Evolutionary conservation across 2,329 filamentous ascomycete genomes (phyloP).

Genomic region (Phoma sp.): DNA sequence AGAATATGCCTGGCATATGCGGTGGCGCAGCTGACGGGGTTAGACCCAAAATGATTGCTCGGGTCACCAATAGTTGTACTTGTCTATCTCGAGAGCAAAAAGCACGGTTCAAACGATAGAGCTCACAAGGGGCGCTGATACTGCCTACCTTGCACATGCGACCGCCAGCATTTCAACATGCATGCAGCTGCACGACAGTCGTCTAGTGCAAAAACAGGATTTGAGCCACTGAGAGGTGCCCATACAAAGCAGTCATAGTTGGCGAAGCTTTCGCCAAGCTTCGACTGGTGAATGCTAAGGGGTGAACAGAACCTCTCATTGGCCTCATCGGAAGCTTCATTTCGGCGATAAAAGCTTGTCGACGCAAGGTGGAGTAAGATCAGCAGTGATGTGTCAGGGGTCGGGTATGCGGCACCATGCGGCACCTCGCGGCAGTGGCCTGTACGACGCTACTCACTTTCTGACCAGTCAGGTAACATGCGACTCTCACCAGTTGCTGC

Average conservation of each 20-base stretch:
- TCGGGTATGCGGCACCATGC: constrained; percentile 10
- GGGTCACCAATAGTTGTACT: too few relatives aligned
- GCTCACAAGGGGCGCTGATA: too few relatives aligned
- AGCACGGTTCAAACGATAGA: too few relatives aligned
- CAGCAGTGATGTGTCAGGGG: constrained; percentile 4
- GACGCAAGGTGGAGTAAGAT: constrained; percentile 10
- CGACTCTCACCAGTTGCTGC: too few relatives aligned
- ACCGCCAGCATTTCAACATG: too few relatives aligned
- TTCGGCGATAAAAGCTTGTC: constrained; percentile 10
- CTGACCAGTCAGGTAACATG: not conserved
- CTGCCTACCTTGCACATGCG: too few relatives aligned
- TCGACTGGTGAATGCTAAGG: not conserved
- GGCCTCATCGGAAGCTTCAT: constrained; percentile 8
- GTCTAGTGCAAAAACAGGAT: too few relatives aligned
- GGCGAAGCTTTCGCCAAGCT: constrained; percentile 16
- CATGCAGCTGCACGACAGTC: too few relatives aligned
- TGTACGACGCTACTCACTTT: constrained; percentile 1
- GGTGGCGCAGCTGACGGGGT: constrained; percentile 3
- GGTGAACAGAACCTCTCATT: not conserved
- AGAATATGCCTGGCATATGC: not conserved
- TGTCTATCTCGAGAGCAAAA: too few relatives aligned
- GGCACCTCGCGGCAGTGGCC: not conserved
- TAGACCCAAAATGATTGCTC: too few relatives aligned
- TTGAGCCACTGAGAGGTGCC: not conserved
- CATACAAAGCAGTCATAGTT: not conserved